phyloP scores from a whole-genome alignment of 2,329 filamentous ascomycete genomes.

The Fusarium continuum region DNA sequence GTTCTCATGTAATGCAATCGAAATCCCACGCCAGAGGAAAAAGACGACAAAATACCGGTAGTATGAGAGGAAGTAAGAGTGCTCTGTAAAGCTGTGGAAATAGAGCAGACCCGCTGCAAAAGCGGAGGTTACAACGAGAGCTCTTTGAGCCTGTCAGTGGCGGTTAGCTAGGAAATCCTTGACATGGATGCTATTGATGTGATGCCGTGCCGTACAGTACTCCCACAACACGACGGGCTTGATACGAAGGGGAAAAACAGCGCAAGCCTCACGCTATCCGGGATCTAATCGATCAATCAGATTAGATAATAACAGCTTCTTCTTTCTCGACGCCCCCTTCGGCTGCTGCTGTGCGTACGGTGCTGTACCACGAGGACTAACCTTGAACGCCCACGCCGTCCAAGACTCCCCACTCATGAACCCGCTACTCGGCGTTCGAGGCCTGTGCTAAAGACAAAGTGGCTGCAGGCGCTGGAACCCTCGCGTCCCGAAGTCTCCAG shows the following conservation, averaged over 20 bases:
- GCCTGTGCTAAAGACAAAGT: constrained; percentile 28
- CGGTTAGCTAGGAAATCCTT: neutral
- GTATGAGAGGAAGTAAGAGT: neutral
- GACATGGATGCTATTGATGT: neutral
- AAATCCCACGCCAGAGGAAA: neutral
- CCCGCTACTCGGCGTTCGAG: constrained; percentile 27
- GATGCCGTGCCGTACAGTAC: neutral
- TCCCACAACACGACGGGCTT: neutral
- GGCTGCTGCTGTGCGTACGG: no score
- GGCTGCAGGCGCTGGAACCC: constrained; percentile 27
- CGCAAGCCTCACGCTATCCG: neutral
- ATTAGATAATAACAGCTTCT: constrained; percentile 40
- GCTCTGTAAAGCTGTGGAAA: neutral
- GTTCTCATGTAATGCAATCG: neutral
- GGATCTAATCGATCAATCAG: constrained; percentile 40
- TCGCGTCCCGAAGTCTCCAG: constrained; percentile 11
- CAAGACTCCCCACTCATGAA: constrained; percentile 9
- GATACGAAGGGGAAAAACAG: no score
- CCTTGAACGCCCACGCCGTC: neutral
- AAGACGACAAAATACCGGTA: neutral
- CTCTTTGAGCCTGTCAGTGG: neutral
- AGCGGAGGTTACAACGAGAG: constrained; percentile 19
- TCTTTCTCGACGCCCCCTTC: neutral
- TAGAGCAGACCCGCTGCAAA: constrained; percentile 9
- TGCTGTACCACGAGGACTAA: no score